phyloP scores from a whole-genome alignment of 148 eudicot species.

The Fallopia convolvulus region DNA sequence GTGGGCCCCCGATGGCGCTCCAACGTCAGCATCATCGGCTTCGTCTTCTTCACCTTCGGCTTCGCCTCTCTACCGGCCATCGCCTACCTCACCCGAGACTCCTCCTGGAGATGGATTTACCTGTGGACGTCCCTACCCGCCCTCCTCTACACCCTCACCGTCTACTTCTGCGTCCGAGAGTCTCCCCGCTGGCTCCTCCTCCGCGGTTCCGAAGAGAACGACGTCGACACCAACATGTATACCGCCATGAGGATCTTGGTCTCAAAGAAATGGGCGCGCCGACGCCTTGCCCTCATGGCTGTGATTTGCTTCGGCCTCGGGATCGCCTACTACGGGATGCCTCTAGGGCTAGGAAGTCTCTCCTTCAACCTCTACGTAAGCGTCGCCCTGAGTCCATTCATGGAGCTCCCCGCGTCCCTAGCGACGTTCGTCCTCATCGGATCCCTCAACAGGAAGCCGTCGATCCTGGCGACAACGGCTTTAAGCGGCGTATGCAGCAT shows the following conservation, averaged over 20 bases:
- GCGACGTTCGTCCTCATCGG: conserved; percentile 30
- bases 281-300: conserved; percentile 27
- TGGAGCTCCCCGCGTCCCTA: conserved; percentile 44
- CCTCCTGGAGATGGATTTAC: conserved; percentile 51
- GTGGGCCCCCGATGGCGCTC: conserved; percentile 60
- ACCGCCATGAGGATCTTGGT: conserved; percentile 38
- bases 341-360: conserved; percentile 49
- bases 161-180: conserved; percentile 35
- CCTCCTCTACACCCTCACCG: conserved; percentile 26
- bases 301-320: conserved; percentile 43
- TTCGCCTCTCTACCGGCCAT: conserved; percentile 50
- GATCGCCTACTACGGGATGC: conserved; percentile 63
- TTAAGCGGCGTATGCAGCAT: conserved; percentile 43
- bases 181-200: conserved; percentile 69
- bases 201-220: conserved; percentile 38
- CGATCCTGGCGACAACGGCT: conserved; percentile 22
- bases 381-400: conserved; percentile 40
- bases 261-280: conserved; percentile 33
- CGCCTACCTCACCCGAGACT: conserved; percentile 27
- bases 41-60: conserved; percentile 42
- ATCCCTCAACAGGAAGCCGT: conserved; percentile 23
- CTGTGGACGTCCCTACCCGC: conserved; percentile 45
- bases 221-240: conserved; percentile 33
- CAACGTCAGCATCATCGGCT: conserved; percentile 46
- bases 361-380: conserved; percentile 43